Base-by-base conservation (phyloP, 768 basidiomycete species). In the Mycena galericulata region DNA sequence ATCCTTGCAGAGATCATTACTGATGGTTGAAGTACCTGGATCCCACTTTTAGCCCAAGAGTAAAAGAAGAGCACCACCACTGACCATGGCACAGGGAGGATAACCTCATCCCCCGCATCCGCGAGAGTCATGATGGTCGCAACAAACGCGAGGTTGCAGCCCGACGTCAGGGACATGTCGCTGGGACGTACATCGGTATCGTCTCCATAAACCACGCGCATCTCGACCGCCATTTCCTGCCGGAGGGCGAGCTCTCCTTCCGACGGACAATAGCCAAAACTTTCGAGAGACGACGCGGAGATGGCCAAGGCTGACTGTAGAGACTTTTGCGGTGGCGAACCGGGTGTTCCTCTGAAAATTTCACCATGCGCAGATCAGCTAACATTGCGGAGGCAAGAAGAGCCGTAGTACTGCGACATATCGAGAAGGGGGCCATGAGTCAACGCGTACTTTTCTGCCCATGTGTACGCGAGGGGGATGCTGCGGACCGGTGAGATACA, bases 91-190 rank as follows among this genome's bases (percentile, higher is more conserved):
- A 89, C 82, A 24, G 93, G 92, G 20, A 94, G 76, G 34, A 94
- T 88, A 32, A 93, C 81, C 72, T 93, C 91, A 62, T 92, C 90
- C 1, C 90, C 91, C 18, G 86, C 79, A 66, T 89, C 87, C n/a
- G 89, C 92, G 2, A 95, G 72, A 18, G 83, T 83, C 87, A 91
- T 90, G 8, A 89, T 80, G 1, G 83, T 78, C 0, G 88, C 85
- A 7, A 89, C 81, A 69, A 93, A 94, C 9, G 91, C 91, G 78
- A 93, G 79, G 73, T 93, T 93, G 73, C 91, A 92, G 6, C 92
- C 92, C 1, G 90, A 83, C 0, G 91, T 92, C 59, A 93, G 78
- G 2, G 87, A 88, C n/a, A 93, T 77, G 74, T 95, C 92, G 1
- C 86, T 82, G 2, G 77, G 66, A 1, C 74, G 80, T 8, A 93